A percentile compares a stretch with the other conserved stretches of the same genome.
These are phyloP conservation scores for Vachellia pachyceras DNA, from an alignment of 306 rosid species.

Conservation along the genomic window DNA sequence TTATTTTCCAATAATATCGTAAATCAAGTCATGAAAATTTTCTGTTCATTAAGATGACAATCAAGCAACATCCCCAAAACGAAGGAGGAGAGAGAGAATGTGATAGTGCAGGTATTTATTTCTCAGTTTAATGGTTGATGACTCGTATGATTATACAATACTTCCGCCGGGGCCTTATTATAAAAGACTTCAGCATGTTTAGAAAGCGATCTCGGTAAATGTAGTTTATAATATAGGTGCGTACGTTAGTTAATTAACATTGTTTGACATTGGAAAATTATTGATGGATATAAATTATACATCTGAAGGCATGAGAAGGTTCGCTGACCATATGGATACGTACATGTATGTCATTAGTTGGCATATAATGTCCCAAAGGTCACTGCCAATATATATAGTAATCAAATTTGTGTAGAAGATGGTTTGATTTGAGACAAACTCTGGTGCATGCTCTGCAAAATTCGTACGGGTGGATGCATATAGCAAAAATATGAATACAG, in stretches of 20 bases:
- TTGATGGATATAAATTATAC: background rate
- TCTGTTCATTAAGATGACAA: slow-evolving; percentile 3
- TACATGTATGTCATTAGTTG: slow-evolving; percentile 11
- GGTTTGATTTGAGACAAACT: slow-evolving; percentile 8
- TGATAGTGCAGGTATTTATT: background rate
- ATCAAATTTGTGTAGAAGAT: slow-evolving; percentile 2
- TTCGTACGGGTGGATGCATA: slow-evolving; percentile 26
- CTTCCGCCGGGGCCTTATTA: background rate
- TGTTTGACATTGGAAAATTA: background rate
- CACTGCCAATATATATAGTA: background rate
- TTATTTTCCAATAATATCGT: slow-evolving; percentile 12
- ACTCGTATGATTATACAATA: background rate
- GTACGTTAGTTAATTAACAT: background rate
- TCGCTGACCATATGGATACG: background rate
- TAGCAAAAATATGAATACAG: background rate
- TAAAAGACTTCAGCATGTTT: background rate
- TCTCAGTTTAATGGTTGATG: background rate
- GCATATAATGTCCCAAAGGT: slow-evolving; percentile 37
- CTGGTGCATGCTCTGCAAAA: slow-evolving; percentile 27
- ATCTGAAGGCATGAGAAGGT: slow-evolving; percentile 18
- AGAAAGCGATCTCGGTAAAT: background rate
- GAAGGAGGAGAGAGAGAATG: background rate
- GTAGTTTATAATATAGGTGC: background rate
- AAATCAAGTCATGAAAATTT: slow-evolving; percentile 1
- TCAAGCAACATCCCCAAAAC: slow-evolving; percentile 4